Conservation (phyloP, 2,329 filamentous ascomycete species). For the Setomelanomma holmii region DNA sequence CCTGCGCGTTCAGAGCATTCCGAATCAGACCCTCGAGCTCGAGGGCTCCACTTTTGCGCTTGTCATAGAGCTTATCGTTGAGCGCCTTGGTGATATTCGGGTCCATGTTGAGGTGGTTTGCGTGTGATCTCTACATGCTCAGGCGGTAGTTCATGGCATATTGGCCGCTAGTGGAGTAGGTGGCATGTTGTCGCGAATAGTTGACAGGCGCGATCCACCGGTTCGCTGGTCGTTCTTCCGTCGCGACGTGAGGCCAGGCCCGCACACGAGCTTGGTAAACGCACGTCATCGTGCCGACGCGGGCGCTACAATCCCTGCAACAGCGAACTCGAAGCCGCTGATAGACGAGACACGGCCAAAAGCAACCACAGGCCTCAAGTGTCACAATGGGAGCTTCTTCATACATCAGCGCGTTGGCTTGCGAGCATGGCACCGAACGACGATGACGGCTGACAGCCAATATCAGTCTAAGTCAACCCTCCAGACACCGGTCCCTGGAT, state of each 20-base stretch:
- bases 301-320: slow-evolving; percentile 18
- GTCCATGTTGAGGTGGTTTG: slow-evolving; percentile 69
- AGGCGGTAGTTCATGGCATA: slow-evolving; percentile 16
- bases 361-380: slow-evolving; percentile 3
- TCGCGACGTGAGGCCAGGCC: not conserved
- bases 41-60: slow-evolving; percentile 92
- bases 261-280: slow-evolving; percentile 11
- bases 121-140: slow-evolving; percentile 36
- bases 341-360: slow-evolving; percentile 16
- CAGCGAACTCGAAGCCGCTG: slow-evolving; percentile 14
- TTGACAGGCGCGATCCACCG: not conserved
- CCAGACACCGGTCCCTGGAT: not conserved
- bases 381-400: not conserved
- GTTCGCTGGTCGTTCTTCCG: slow-evolving; percentile 4
- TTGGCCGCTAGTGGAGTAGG: slow-evolving; percentile 1
- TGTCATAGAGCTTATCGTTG: slow-evolving; percentile 98
- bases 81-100: slow-evolving; percentile 85
- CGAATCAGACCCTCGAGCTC: slow-evolving; percentile 93
- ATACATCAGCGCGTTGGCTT: slow-evolving; percentile 1
- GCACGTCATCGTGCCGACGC: slow-evolving; percentile 37
- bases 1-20: slow-evolving; percentile 76
- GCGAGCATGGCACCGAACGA: not conserved
- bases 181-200: not conserved
- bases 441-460: not conserved
- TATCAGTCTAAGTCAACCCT: not conserved